Evolutionary conservation across 2,329 filamentous ascomycete species (phyloP).

Genomic region (Dactylonectria macrodidyma): DNA sequence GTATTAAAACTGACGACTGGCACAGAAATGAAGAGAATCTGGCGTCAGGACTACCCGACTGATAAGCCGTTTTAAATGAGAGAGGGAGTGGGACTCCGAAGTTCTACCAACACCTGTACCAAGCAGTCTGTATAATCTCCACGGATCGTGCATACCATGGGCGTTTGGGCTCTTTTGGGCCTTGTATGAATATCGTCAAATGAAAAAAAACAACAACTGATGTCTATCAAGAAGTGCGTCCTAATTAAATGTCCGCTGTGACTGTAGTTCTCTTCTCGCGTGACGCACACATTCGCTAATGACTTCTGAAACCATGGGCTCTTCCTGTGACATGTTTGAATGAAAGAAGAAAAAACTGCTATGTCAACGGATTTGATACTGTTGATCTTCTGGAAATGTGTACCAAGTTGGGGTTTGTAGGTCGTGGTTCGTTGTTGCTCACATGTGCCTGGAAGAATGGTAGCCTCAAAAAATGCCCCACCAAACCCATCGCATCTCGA

Average conservation of each 20-base stretch:
- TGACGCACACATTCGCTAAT: not conserved
- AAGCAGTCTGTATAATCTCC: constrained; percentile 51
- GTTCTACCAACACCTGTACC: constrained; percentile 47
- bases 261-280: not conserved
- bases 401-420: not conserved
- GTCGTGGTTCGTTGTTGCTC: constrained; percentile 4
- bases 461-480: constrained; percentile 28
- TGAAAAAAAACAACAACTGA: constrained; percentile 27
- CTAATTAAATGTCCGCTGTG: not conserved
- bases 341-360: not conserved
- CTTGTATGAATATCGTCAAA: constrained; percentile 49
- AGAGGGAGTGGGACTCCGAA: constrained; percentile 33
- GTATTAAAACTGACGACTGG: constrained; percentile 26
- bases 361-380: not conserved
- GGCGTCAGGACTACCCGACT: constrained; percentile 56
- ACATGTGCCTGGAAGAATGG: constrained; percentile 5
- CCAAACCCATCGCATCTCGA: constrained; percentile 27
- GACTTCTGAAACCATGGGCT: not conserved
- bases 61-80: constrained; percentile 51
- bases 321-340: not conserved
- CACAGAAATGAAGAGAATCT: constrained; percentile 63
- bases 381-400: not conserved
- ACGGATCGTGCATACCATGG: constrained; percentile 51
- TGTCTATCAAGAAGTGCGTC: constrained; percentile 10
- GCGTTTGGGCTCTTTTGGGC: constrained; percentile 52